Evolutionary conservation across 257 asterid species (phyloP), one percentile per base, ranked within the genome.

Genomic region (Nicotiana undulata): DNA sequence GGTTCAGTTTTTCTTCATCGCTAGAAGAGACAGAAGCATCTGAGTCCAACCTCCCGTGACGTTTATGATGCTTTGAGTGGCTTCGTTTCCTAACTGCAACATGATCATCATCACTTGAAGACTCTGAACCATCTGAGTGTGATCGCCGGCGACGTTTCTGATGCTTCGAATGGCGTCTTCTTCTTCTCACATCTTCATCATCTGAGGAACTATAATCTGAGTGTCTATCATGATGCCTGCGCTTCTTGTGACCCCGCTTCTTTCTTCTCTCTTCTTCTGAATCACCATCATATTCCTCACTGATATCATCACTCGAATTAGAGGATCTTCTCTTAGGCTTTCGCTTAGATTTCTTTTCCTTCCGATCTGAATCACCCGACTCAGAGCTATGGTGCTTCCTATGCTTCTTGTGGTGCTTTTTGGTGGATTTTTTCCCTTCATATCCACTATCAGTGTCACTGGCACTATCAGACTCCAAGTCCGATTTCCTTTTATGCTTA

Each of bases 401-500:
- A 10, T 63, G 82, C 2, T 66, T 63, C 75, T 79, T 49, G 75
- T 86, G 90, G 83, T 68, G 84, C 86, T 87, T 93, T 88, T 86
- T 93, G 83, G 82, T 91, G 83, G 91, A 77, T 86, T 82, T 91
- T 72, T 80, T 89, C 68, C 83, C 85, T 5, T 79, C 84, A 6
- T 82, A 90, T 40, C 85, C 82, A 60, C 89, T 66, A 26, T 89
- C 90, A 76, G 83, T 79, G 65, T 85, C 88, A 15, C 87, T 84
- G 66, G 88, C 92, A 55, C 68, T 81, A 20, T 88, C 97, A 12
- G 92, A 88, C n/a, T 55, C 85, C 0, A 92, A 88, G 13, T 60
- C 83, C 24, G 92, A 90, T 81, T 90, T 90, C 86, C 90, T 89
- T 91, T 90, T 94, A 86, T 82, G 91, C 76, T 85, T 91, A 66